Percentiles rank a stretch among this genome's conserved stretches.
Evolutionary conservation across 768 basidiomycete species (phyloP).

Genomic region (Lactifluus volemus): DNA sequence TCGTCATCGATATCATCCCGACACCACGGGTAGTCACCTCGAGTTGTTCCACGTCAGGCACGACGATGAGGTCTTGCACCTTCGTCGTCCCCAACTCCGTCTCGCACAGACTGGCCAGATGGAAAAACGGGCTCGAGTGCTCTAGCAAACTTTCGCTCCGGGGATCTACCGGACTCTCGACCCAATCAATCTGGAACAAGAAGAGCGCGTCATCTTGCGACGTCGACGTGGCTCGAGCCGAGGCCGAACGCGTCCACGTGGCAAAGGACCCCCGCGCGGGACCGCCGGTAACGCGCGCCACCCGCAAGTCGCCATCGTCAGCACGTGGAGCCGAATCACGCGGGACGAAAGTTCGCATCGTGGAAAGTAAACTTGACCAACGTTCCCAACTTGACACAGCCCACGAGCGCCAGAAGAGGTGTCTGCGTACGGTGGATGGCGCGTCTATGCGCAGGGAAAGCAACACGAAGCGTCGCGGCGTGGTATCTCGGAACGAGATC

Average conservation of each 20-base stretch:
- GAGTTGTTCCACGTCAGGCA: background rate
- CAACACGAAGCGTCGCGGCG: slow-evolving; percentile 9
- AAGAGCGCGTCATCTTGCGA: background rate
- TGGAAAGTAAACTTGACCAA: background rate
- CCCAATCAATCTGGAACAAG: slow-evolving; percentile 8
- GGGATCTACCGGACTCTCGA: slow-evolving; percentile 7
- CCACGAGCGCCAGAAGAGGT: slow-evolving; percentile 13
- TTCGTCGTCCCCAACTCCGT: background rate
- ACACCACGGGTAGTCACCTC: background rate
- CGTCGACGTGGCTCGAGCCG: background rate
- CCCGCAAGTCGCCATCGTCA: background rate
- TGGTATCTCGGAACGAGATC: slow-evolving; percentile 9
- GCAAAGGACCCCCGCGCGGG: slow-evolving; percentile 5
- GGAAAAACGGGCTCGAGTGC: slow-evolving; percentile 14
- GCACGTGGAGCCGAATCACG: background rate
- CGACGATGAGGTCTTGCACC: background rate
- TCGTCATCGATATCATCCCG: background rate
- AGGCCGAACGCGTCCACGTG: background rate
- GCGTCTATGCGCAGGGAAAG: slow-evolving; percentile 6
- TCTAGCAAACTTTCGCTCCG: background rate
- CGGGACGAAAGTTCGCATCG: slow-evolving; percentile 3
- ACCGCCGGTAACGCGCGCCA: background rate
- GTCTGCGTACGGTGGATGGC: slow-evolving; percentile 4
- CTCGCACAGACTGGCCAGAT: slow-evolving; percentile 3
- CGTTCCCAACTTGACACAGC: slow-evolving; percentile 10